These are phyloP conservation scores for Kalmusia sp. DNA, from an alignment of 2,329 filamentous ascomycete genomes.

Conservation along the genomic window DNA sequence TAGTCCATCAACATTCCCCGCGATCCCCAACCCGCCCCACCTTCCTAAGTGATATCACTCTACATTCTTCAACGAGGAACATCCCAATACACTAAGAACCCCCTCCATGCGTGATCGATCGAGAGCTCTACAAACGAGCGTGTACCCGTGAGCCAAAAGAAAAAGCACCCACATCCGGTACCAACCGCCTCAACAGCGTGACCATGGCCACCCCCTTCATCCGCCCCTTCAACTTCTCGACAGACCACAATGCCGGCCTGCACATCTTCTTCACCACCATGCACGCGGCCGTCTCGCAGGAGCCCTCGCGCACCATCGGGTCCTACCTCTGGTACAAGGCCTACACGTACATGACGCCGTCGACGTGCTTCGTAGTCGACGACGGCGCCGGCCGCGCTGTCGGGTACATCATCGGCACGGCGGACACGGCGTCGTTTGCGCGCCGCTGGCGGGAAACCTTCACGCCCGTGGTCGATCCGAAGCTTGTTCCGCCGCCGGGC, in stretches of 20 bases:
- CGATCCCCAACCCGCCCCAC: too few species aligned
- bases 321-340: conserved; percentile 42
- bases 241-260: too few species aligned
- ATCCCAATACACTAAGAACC: too few species aligned
- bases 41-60: too few species aligned
- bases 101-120: too few species aligned
- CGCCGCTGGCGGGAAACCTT: conserved; percentile 37
- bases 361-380: conserved; percentile 46
- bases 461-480: conserved; percentile 27
- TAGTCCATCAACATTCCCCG: too few species aligned
- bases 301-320: conserved; percentile 38
- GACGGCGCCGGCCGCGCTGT: conserved; percentile 39
- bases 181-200: too few species aligned
- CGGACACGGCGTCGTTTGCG: conserved; percentile 34
- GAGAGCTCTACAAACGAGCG: too few species aligned
- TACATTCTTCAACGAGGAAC: too few species aligned
- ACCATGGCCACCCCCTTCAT: conserved; percentile 10
- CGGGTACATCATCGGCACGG: conserved; percentile 48
- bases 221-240: background rate
- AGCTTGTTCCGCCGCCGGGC: conserved; percentile 22
- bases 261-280: conserved; percentile 30
- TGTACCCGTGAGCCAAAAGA: too few species aligned
- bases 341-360: conserved; percentile 37
- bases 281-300: conserved; percentile 25
- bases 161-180: too few species aligned